These are phyloP conservation scores for Laguncularia racemosa DNA, from an alignment of 345 rosid species.

Conservation along the genomic window DNA sequence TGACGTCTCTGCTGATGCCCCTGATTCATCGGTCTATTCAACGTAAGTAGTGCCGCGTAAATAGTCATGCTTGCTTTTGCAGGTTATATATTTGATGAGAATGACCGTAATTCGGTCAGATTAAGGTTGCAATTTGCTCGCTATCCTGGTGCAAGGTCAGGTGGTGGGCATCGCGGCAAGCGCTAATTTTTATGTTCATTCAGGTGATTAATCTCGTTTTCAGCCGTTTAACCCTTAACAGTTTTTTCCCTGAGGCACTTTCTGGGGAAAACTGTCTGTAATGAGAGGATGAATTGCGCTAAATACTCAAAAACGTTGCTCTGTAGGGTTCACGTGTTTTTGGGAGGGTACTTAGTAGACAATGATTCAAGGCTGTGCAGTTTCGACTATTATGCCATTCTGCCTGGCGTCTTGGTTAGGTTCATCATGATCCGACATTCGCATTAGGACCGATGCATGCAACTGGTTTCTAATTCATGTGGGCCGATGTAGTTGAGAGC, in stretches of 20 bases:
- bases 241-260: slow-evolving; percentile 19
- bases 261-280: slow-evolving; percentile 19
- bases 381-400: slow-evolving; percentile 23
- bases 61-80: slow-evolving; percentile 54
- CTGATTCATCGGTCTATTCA: slow-evolving; percentile 15
- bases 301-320: slow-evolving; percentile 27
- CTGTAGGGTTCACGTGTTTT: slow-evolving; percentile 37
- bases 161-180: slow-evolving; percentile 62
- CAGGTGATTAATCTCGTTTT: slow-evolving; percentile 35
- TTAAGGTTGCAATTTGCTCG: slow-evolving; percentile 75
- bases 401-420: slow-evolving; percentile 17
- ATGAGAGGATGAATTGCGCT: slow-evolving; percentile 22
- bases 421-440: slow-evolving; percentile 13
- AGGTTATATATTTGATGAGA: slow-evolving; percentile 65
- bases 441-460: slow-evolving; percentile 3
- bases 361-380: slow-evolving; percentile 18
- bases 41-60: slow-evolving; percentile 27
- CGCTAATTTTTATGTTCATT: slow-evolving; percentile 32
- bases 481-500: not conserved
- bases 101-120: slow-evolving; percentile 52
- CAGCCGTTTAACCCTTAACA: slow-evolving; percentile 23
- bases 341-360: slow-evolving; percentile 30
- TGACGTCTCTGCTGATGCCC: slow-evolving; percentile 16
- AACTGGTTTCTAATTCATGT: slow-evolving; percentile 11
- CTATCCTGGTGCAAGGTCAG: slow-evolving; percentile 71